Conservation (phyloP, 2,329 filamentous ascomycete species). For the Periglandula ipomoeae region DNA sequence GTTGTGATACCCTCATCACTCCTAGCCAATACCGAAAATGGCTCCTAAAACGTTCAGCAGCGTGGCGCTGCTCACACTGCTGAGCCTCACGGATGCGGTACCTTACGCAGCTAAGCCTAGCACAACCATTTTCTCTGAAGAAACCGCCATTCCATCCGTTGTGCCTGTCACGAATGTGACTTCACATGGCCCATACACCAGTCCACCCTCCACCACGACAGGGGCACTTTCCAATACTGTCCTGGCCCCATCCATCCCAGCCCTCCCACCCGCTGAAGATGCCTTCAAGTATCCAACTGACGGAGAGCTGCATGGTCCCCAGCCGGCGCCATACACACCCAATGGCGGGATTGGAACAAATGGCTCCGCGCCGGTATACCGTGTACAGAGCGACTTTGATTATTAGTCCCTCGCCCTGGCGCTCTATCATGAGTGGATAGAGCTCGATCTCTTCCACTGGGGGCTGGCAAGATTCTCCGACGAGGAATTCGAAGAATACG, state of each 20-base stretch:
- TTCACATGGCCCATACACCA: constrained; percentile 60
- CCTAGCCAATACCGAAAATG: too few species aligned
- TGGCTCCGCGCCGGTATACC: constrained; percentile 66
- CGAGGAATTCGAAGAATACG: constrained; percentile 59
- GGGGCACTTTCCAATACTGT: constrained; percentile 56
- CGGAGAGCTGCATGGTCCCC: constrained; percentile 55
- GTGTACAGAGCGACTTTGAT: constrained; percentile 73
- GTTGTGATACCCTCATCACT: too few species aligned
- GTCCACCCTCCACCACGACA: constrained; percentile 54
- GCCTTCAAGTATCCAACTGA: constrained; percentile 64
- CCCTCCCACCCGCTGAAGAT: constrained; percentile 47
- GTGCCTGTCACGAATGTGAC: constrained; percentile 46
- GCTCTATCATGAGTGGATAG: constrained; percentile 77
- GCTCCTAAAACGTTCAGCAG: neutral
- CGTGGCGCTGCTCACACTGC: neutral
- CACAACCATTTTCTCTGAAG: neutral
- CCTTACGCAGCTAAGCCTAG: neutral
- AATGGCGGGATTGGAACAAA: constrained; percentile 69
- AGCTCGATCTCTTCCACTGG: constrained; percentile 74
- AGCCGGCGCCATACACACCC: constrained; percentile 65
- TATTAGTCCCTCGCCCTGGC: constrained; percentile 68
- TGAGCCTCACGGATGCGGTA: neutral
- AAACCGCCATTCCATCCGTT: constrained; percentile 4
- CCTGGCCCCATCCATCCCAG: constrained; percentile 47
- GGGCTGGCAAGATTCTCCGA: constrained; percentile 61